Percentiles rank a stretch among this genome's conserved stretches.
These are phyloP conservation scores for Chlorella sp. DNA, from an alignment of 139 green algal species.

Conservation along the genomic window DNA sequence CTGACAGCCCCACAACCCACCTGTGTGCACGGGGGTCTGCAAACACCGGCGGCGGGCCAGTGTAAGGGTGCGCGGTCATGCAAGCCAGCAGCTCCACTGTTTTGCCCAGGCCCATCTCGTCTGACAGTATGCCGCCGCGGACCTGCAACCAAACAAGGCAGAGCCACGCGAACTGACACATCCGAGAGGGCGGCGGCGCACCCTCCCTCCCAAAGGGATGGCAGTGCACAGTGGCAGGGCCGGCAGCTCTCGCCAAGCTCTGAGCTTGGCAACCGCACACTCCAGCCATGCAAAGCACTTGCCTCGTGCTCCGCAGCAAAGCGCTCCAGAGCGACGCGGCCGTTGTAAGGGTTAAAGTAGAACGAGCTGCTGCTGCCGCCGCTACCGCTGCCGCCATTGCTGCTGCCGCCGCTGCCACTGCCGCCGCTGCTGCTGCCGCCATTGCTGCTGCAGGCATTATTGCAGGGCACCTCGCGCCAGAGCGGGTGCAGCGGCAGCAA, in stretches of 20 bases:
- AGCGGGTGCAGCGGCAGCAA: constrained; percentile 59
- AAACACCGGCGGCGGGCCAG: constrained; percentile 4
- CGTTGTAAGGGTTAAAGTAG: constrained; percentile 64
- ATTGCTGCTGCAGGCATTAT: not conserved
- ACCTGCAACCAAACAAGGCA: constrained; percentile 12
- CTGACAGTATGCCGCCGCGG: constrained; percentile 63
- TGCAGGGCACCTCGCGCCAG: constrained; percentile 58
- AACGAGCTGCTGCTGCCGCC: constrained; percentile 27
- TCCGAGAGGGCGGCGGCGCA: too few species aligned
- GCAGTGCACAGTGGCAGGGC: too few species aligned
- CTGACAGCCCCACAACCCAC: not conserved
- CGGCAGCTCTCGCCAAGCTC: too few species aligned
- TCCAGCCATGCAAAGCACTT: too few species aligned
- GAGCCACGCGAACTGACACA: too few species aligned
- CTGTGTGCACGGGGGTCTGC: not conserved
- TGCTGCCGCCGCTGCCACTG: not conserved
- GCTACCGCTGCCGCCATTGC: too few species aligned
- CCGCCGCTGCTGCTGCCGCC: not conserved
- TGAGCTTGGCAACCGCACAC: too few species aligned
- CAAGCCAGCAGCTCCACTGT: constrained; percentile 93
- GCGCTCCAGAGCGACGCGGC: constrained; percentile 21
- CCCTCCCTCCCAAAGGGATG: too few species aligned
- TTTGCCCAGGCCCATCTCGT: constrained; percentile 81
- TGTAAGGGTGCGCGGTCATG: constrained; percentile 70
- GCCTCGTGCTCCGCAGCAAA: constrained; percentile 29